Base-by-base conservation (phyloP, 768 basidiomycete species). In the Auriscalpium orientale region DNA sequence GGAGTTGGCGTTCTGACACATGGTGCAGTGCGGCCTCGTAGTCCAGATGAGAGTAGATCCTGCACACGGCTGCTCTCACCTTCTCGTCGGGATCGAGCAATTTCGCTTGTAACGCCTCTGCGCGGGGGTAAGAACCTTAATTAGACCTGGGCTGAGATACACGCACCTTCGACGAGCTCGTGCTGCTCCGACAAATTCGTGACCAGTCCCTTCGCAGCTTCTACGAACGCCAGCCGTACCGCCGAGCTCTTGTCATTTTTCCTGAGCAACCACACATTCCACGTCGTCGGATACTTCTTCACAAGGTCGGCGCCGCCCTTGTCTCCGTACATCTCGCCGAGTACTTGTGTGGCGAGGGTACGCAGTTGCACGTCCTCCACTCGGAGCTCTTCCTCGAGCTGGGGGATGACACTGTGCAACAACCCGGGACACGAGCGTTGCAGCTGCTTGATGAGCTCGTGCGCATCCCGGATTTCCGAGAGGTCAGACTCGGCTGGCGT, bases 321-420 rank as follows among this genome's bases (percentile, higher is more conserved):
- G 55, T 89, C 88, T 0, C 83, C 84, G 65, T 90, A 95, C 89
- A 99, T 95, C 58, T 87, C 84, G 0, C 94, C 97, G 1, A 98
- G 78, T 0, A 84, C 86, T 62, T 89, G 82, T 0, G 93, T 93
- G n/a, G 87, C 90, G 60, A 97, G 81, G 15, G 82, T 64, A 37
- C 97, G 80, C 3, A 94, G 74, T 34, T 79, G 76, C 2, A 83
- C 65, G 38, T 89, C 81, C 60, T 91, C 89, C 4, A 87, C 84
- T 21, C 83, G 82, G 5, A 98, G 76, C 64, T 97, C 92, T 60
- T 94, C 89, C 67, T 95, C 94, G 16, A 98, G 81, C 55, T 93
- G 89, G 0, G 95, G 95, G 22, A 98, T 85, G 49, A 98, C 93
- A 67, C 89, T 92, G 65, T 90, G 84, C 1, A 98, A 74, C 13